phyloP scores from a whole-genome alignment of 345 rosid genomes.

The Aquilaria yunnanensis region DNA sequence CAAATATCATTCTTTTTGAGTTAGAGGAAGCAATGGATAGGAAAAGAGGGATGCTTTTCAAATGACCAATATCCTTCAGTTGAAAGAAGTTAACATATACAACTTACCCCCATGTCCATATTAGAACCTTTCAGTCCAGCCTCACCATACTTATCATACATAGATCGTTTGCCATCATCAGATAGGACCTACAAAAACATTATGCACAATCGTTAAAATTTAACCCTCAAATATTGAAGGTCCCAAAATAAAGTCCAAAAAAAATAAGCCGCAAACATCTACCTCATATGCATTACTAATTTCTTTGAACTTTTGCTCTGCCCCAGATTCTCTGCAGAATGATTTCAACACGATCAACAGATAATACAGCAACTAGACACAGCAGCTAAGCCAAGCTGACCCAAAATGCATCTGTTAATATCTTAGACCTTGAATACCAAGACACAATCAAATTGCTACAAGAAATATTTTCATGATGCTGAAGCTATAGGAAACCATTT shows the following conservation, averaged over 20 bases:
- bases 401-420: not conserved
- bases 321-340: conserved; percentile 72
- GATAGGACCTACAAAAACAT: conserved; percentile 64
- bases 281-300: conserved; percentile 99
- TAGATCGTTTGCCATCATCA: conserved; percentile 90
- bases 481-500: too few species aligned
- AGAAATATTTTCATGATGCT: not conserved
- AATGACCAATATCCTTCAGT: too few species aligned
- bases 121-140: conserved; percentile 97
- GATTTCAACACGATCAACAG: conserved; percentile 5
- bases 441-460: not conserved
- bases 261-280: conserved; percentile 16
- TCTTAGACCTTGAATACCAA: not conserved
- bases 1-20: not conserved
- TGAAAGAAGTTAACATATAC: too few species aligned
- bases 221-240: not conserved
- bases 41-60: too few species aligned
- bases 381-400: not conserved
- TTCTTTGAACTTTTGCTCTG: conserved; percentile 93
- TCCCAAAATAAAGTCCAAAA: conserved; percentile 6
- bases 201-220: conserved; percentile 7
- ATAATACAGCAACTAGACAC: not conserved
- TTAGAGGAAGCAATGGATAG: not conserved
- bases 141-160: conserved; percentile 95
- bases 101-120: conserved; percentile 95